These are phyloP conservation scores for Eucalyptus microcorys DNA, from an alignment of 345 rosid species.

Conservation along the genomic window DNA sequence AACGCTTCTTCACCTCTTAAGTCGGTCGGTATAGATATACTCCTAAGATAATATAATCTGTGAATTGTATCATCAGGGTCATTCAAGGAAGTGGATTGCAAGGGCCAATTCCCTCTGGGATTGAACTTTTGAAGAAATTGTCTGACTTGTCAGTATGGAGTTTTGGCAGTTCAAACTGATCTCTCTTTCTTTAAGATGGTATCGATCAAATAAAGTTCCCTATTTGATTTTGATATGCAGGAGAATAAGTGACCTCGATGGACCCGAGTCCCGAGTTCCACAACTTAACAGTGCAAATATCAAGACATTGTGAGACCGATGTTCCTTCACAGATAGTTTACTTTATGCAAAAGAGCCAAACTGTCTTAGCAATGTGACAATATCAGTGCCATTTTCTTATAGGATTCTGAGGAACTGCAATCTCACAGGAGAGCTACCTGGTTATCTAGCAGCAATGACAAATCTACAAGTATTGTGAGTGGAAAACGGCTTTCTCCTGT, in stretches of 20 bases:
- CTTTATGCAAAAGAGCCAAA: too few species aligned
- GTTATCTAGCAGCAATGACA: too few species aligned
- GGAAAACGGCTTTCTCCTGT: too few species aligned
- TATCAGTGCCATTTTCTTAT: background rate
- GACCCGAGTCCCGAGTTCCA: background rate
- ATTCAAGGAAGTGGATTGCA: too few species aligned
- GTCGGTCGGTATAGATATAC: background rate
- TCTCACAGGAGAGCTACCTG: background rate
- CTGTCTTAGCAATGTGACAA: background rate
- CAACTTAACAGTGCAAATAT: too few species aligned
- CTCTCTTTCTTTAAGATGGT: background rate
- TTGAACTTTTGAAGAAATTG: accelerated
- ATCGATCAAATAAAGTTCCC: background rate
- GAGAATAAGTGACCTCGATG: background rate
- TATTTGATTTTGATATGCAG: background rate
- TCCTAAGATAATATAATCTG: background rate
- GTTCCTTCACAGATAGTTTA: too few species aligned
- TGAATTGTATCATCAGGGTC: too few species aligned
- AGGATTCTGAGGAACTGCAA: background rate
- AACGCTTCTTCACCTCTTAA: background rate
- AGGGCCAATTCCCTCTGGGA: background rate
- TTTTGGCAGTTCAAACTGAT: background rate
- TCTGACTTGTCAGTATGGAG: background rate
- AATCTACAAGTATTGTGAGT: too few species aligned
- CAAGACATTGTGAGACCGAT: too few species aligned